Conservation (phyloP, 2,329 filamentous ascomycete species). For the Fusarium chaquense region DNA sequence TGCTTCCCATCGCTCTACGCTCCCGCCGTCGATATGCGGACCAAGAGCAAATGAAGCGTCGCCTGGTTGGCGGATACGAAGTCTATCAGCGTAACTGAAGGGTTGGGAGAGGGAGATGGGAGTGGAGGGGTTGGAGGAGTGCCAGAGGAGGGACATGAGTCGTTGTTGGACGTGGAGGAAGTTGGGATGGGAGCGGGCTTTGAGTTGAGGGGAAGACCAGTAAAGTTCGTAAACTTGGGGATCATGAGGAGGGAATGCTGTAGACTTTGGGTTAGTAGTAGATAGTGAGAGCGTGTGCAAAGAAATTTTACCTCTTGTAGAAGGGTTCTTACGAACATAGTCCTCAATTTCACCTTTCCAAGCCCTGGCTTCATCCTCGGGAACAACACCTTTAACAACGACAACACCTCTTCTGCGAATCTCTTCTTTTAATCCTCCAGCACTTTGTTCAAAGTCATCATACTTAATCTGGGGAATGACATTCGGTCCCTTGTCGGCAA, state of each 20-base stretch:
- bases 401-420: conserved; percentile 71
- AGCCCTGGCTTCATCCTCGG: conserved; percentile 69
- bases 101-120: conserved; percentile 66
- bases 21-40: conserved; percentile 79
- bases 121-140: conserved; percentile 60
- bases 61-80: conserved; percentile 78
- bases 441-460: conserved; percentile 55
- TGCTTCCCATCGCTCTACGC: conserved; percentile 79
- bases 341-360: conserved; percentile 74
- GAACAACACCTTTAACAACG: conserved; percentile 74
- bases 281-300: fast-evolving
- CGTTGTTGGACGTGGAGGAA: conserved; percentile 71
- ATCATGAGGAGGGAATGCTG: conserved; percentile 73
- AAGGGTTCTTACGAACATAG: conserved; percentile 74
- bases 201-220: conserved; percentile 77
- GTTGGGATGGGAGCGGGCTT: conserved; percentile 74
- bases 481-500: conserved; percentile 59
- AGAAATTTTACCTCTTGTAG: conserved; percentile 61
- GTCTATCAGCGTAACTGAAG: conserved; percentile 76
- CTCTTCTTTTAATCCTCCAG: conserved; percentile 57
- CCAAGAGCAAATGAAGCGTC: conserved; percentile 78
- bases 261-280: background rate
- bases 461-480: conserved; percentile 68
- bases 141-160: conserved; percentile 73
- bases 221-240: conserved; percentile 82